These are phyloP conservation scores for Pelargonium citronellum DNA, from an alignment of 441 rosid genomes.

Conservation along the genomic window DNA sequence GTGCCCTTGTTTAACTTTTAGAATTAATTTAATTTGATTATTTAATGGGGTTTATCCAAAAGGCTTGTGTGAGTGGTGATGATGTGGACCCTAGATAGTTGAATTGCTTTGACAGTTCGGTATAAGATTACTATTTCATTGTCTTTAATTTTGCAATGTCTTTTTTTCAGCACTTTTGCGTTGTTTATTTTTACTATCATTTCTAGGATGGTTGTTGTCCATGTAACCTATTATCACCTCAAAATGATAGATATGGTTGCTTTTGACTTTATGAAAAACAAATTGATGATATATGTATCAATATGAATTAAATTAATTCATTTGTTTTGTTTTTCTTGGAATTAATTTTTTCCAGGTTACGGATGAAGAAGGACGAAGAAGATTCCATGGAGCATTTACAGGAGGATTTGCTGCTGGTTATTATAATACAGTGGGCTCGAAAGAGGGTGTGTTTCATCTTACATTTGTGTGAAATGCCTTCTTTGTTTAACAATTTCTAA, in stretches of 20 bases:
- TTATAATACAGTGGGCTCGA: constrained; percentile 83
- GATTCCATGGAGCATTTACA: constrained; percentile 97
- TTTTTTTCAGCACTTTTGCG: neutral
- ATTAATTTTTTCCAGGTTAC: constrained; percentile 49
- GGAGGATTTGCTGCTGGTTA: constrained; percentile 95
- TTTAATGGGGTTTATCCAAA: neutral
- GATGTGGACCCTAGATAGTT: neutral
- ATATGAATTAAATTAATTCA: neutral
- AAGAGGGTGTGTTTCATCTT: constrained; percentile 56
- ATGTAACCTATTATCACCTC: neutral
- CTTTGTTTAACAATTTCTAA: constrained; percentile 11
- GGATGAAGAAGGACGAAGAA: constrained; percentile 95
- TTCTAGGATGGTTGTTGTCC: neutral
- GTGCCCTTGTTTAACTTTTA: too few relatives aligned
- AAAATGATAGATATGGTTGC: neutral
- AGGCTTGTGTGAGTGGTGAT: neutral
- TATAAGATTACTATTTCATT: neutral
- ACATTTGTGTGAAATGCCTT: neutral
- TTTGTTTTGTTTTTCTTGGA: constrained; percentile 9
- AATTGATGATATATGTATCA: neutral
- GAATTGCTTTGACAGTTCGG: neutral
- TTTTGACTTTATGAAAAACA: neutral
- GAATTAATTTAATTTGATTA: neutral
- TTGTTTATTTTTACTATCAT: neutral
- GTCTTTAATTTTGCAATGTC: neutral